phyloP scores from a whole-genome alignment of 2,329 filamentous ascomycete genomes.

The Alternaria incomplexa region DNA sequence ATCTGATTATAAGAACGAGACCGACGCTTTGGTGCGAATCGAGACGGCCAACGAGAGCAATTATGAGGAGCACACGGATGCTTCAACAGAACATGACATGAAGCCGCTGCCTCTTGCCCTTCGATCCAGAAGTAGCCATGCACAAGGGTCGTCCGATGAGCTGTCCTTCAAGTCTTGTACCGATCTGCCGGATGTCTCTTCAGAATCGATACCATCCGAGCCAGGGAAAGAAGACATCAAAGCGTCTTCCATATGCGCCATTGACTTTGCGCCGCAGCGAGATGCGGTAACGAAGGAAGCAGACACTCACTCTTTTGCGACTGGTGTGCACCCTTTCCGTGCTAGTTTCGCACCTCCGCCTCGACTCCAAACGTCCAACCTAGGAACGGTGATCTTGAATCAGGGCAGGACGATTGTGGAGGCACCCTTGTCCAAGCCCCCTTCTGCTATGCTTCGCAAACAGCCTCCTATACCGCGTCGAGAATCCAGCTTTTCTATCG shows the following conservation, averaged over 20 bases:
- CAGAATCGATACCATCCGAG: neutral
- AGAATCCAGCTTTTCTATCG: conserved; percentile 28
- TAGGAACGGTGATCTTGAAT: conserved; percentile 6
- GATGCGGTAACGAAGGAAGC: conserved; percentile 22
- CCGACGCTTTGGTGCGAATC: neutral
- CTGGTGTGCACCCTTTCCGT: conserved; percentile 26
- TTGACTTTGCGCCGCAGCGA: conserved; percentile 14
- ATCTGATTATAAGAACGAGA: conserved; percentile 30
- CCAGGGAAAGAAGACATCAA: conserved; percentile 5
- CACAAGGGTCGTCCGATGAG: conserved; percentile 38
- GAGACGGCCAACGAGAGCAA: neutral
- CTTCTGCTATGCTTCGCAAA: conserved; percentile 20
- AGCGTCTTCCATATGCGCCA: conserved; percentile 21
- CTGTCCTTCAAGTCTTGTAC: conserved; percentile 45
- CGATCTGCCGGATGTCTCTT: conserved; percentile 20
- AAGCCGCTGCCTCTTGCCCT: neutral
- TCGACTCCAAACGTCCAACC: conserved; percentile 13
- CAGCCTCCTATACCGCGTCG: conserved; percentile 15
- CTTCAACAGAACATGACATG: neutral
- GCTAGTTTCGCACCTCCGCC: conserved; percentile 23
- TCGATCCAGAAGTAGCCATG: conserved; percentile 24
- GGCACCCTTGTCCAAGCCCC: conserved; percentile 18
- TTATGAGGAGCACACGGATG: conserved; percentile 12
- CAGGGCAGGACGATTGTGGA: conserved; percentile 16
- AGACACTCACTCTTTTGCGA: conserved; percentile 32